These are phyloP conservation scores for Arachis monticola DNA, from an alignment of 331 rosid genomes.

Conservation along the genomic window DNA sequence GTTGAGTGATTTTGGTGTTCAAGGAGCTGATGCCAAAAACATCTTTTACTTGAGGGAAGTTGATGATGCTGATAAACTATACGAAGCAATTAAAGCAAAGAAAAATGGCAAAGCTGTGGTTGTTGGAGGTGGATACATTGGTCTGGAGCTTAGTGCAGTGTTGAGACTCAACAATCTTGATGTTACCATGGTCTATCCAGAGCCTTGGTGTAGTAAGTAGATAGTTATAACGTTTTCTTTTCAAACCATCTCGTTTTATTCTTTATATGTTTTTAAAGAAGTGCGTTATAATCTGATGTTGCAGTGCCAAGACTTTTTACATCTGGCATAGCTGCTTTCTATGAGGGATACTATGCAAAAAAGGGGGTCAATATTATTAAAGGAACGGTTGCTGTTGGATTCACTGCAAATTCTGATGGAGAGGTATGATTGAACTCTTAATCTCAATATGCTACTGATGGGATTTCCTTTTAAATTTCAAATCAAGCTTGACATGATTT, in stretches of 20 bases:
- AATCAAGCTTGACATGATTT: slow-evolving; percentile 1
- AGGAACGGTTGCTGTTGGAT: slow-evolving; percentile 91
- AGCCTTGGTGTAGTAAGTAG: slow-evolving; percentile 98
- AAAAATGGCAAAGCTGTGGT: slow-evolving; percentile 87
- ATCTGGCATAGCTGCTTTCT: slow-evolving; percentile 80
- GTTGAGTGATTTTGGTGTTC: slow-evolving; percentile 85
- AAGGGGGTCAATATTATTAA: slow-evolving; percentile 79
- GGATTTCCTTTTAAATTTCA: slow-evolving; percentile 25
- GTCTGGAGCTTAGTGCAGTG: slow-evolving; percentile 94
- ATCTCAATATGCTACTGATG: slow-evolving; percentile 27
- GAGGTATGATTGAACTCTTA: slow-evolving; percentile 58
- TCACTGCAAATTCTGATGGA: slow-evolving; percentile 64
- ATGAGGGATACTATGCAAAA: slow-evolving; percentile 78
- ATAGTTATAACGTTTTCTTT: slow-evolving; percentile 23
- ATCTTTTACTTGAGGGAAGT: slow-evolving; percentile 92
- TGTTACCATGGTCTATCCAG: slow-evolving; percentile 94
- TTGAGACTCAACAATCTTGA: slow-evolving; percentile 78
- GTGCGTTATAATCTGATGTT: slow-evolving; percentile 12
- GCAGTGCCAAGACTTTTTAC: slow-evolving; percentile 97
- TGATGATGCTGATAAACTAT: slow-evolving; percentile 86
- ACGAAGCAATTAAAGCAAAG: slow-evolving; percentile 76
- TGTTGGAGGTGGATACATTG: slow-evolving; percentile 99
- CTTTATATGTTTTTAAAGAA: slow-evolving; percentile 12
- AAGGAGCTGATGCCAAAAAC: slow-evolving; percentile 98
- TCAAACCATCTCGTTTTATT: background rate